Percentiles rank a stretch among this genome's conserved stretches.
Conservation (phyloP, 805 yeast species). For the Dipodascopsis uninucleata region DNA sequence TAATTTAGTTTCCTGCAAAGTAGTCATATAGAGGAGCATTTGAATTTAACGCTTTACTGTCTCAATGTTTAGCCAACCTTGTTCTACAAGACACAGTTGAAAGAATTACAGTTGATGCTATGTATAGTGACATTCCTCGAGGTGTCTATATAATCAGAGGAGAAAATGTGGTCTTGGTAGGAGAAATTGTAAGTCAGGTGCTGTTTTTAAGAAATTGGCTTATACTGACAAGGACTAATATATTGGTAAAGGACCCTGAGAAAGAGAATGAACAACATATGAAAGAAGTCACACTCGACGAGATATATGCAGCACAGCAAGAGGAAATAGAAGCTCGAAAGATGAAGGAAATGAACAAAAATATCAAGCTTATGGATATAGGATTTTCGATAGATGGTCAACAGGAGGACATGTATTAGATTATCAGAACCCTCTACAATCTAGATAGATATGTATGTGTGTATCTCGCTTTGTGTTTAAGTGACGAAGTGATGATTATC, state of each 20-base stretch:
- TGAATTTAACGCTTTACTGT: too few relatives aligned
- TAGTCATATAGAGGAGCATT: background rate
- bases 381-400: constrained; percentile 21
- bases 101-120: constrained; percentile 56
- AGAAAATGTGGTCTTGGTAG: constrained; percentile 90
- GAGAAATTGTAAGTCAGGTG: constrained; percentile 60
- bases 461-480: background rate
- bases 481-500: background rate
- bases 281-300: constrained; percentile 17
- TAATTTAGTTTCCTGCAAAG: background rate
- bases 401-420: constrained; percentile 22
- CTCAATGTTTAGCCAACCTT: constrained; percentile 56
- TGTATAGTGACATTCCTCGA: constrained; percentile 70
- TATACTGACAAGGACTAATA: background rate
- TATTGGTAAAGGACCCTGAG: constrained; percentile 20
- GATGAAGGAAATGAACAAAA: constrained; percentile 9
- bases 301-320: constrained; percentile 15
- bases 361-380: constrained; percentile 6
- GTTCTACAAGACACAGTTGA: constrained; percentile 89
- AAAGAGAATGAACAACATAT: constrained; percentile 3
- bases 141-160: constrained; percentile 92
- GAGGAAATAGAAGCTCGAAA: constrained; percentile 14
- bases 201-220: background rate
- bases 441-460: too few relatives aligned
- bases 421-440: too few relatives aligned